phyloP scores from a whole-genome alignment of 768 basidiomycete genomes.

The Suillus subluteus region DNA sequence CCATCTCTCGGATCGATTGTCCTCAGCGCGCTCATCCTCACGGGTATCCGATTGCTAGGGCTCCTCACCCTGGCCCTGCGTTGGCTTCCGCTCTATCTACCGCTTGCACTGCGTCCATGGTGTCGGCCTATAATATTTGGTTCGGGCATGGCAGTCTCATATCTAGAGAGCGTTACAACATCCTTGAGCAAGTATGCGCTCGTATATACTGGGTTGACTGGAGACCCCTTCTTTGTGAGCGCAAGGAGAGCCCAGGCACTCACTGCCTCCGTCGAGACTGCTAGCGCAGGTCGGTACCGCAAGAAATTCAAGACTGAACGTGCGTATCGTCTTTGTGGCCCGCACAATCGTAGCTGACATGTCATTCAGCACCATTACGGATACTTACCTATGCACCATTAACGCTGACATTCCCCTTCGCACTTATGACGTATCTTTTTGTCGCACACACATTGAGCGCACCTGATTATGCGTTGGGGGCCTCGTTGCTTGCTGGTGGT shows the following conservation, averaged over 20 bases:
- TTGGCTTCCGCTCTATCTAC: slow-evolving; percentile 57
- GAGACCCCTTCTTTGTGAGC: slow-evolving; percentile 66
- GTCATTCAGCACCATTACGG: slow-evolving; percentile 57
- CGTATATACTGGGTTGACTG: slow-evolving; percentile 76
- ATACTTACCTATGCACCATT: slow-evolving; percentile 74
- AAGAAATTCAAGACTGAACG: slow-evolving; percentile 61
- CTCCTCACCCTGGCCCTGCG: slow-evolving; percentile 54
- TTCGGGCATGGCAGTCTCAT: slow-evolving; percentile 43
- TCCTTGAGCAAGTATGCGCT: slow-evolving; percentile 68
- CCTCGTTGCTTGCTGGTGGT: slow-evolving; percentile 75
- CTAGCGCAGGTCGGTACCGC: slow-evolving; percentile 42
- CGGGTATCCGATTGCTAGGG: slow-evolving; percentile 63
- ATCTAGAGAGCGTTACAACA: slow-evolving; percentile 48
- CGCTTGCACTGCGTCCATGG: slow-evolving; percentile 43
- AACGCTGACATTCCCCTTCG: slow-evolving; percentile 80
- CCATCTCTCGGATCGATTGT: slow-evolving; percentile 82
- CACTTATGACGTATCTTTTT: slow-evolving; percentile 82
- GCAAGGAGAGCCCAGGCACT: slow-evolving; percentile 60
- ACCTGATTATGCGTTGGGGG: slow-evolving; percentile 73
- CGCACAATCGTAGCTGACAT: slow-evolving; percentile 3
- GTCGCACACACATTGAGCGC: slow-evolving; percentile 79
- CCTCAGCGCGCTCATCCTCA: slow-evolving; percentile 76
- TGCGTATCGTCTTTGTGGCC: slow-evolving; percentile 35
- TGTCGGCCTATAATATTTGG: slow-evolving; percentile 43
- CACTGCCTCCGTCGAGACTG: slow-evolving; percentile 56